These are phyloP conservation scores for Metschnikowia colocasiae DNA, from an alignment of 805 yeast genomes.

Conservation along the genomic window DNA sequence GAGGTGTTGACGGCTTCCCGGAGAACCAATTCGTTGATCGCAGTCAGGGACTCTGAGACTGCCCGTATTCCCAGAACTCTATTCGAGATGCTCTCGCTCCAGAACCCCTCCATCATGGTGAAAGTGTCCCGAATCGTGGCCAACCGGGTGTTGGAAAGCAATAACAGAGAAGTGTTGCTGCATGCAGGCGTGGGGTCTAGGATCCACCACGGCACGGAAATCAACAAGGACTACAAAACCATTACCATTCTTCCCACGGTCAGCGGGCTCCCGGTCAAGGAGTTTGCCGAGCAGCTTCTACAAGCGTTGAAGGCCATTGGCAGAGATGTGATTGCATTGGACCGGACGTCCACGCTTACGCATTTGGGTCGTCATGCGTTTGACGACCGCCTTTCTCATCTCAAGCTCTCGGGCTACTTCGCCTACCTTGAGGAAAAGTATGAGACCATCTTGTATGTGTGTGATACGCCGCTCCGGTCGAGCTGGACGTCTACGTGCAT, in stretches of 20 bases:
- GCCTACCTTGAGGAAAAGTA: constrained; percentile 87
- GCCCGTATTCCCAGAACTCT: constrained; percentile 89
- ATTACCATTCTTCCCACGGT: constrained; percentile 80
- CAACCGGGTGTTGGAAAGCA: constrained; percentile 35
- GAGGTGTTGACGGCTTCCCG: constrained; percentile 83
- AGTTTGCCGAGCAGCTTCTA: constrained; percentile 72
- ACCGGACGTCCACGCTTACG: constrained; percentile 73
- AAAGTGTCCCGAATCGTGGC: constrained; percentile 88
- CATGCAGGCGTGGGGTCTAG: constrained; percentile 18
- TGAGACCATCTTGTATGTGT: constrained; percentile 84
- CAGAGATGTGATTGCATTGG: constrained; percentile 69
- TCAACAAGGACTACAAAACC: constrained; percentile 62
- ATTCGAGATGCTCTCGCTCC: constrained; percentile 78
- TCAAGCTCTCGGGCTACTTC: constrained; percentile 84
- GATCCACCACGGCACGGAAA: constrained; percentile 15
- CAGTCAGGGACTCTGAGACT: constrained; percentile 89
- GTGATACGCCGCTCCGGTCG: constrained; percentile 78
- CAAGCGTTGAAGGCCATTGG: constrained; percentile 72
- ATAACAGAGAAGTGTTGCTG: constrained; percentile 22
- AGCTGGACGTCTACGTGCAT: constrained; percentile 92
- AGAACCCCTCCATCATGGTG: constrained; percentile 86
- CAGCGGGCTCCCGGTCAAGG: constrained; percentile 78
- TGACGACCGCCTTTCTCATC: constrained; percentile 71
- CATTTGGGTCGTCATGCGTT: constrained; percentile 91
- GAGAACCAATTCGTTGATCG: constrained; percentile 66